These are phyloP conservation scores for Sequoia sempervirens DNA, from an alignment of 75 land plant species.

Conservation along the genomic window DNA sequence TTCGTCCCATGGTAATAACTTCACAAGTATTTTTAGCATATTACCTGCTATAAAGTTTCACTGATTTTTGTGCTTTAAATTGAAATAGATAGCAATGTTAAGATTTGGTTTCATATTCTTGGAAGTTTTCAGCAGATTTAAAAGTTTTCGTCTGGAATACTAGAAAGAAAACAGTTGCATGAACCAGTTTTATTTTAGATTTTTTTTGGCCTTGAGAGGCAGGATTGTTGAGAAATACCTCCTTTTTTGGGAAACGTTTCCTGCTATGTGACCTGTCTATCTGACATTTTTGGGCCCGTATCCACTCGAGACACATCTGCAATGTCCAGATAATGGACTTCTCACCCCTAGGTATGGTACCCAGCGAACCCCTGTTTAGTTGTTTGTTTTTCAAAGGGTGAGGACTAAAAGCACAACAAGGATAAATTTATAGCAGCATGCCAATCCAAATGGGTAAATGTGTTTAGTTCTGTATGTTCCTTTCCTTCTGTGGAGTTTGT, in stretches of 20 bases:
- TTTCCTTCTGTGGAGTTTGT: not conserved
- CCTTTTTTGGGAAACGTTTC: not conserved
- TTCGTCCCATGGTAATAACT: slow-evolving; percentile 81
- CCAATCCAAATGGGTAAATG: not conserved
- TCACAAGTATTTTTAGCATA: not conserved
- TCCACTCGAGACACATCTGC: not conserved
- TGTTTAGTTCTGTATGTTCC: not conserved
- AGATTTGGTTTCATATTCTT: not conserved
- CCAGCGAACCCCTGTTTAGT: not conserved
- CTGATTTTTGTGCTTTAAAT: not conserved
- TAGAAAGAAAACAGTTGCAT: not conserved
- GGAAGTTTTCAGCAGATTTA: not conserved
- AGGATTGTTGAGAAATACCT: not conserved
- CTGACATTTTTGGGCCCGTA: not conserved
- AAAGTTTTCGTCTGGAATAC: not conserved
- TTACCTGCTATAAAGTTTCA: not conserved
- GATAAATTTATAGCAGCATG: not conserved
- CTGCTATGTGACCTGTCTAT: not conserved
- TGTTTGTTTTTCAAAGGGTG: not conserved
- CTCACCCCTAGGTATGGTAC: not conserved
- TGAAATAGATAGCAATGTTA: not conserved
- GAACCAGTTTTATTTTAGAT: not conserved
- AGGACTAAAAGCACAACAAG: not conserved
- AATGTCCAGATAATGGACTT: not conserved
- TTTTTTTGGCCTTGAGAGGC: not conserved